Evolutionary conservation across 148 eudicot genomes (phyloP).

Genomic region (Fagopyrum homotropicum): DNA sequence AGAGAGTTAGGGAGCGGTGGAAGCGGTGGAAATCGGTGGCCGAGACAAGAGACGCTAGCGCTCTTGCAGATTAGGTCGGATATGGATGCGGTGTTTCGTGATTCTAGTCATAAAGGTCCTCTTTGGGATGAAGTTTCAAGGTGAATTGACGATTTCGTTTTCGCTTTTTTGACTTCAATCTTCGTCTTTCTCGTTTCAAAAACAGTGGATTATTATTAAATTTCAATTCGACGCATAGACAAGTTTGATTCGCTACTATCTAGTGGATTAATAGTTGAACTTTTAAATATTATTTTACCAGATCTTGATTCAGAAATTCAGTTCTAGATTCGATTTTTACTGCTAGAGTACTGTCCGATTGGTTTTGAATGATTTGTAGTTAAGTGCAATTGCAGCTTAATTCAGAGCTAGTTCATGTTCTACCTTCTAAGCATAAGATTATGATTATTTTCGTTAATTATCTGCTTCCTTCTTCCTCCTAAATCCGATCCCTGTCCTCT

Average conservation of each 20-base stretch:
- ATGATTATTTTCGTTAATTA: background rate
- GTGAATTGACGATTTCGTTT: constrained; percentile 22
- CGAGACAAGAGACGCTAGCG: constrained; percentile 79
- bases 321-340: background rate
- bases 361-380: background rate
- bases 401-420: background rate
- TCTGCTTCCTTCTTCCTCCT: background rate
- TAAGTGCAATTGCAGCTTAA: background rate
- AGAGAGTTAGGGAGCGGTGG: constrained; percentile 5
- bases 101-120: constrained; percentile 87
- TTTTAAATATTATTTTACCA: background rate
- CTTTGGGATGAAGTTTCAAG: constrained; percentile 96
- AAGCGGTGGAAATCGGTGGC: constrained; percentile 87
- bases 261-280: background rate
- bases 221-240: background rate
- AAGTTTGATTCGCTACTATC: background rate
- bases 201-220: background rate
- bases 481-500: background rate
- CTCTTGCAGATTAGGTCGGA: constrained; percentile 74
- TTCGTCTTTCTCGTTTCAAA: background rate
- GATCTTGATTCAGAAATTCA: background rate
- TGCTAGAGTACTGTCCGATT: background rate
- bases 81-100: constrained; percentile 82
- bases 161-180: background rate
- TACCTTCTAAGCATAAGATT: background rate